Base-by-base conservation (phyloP, 139 green algal species). In the Bryopsis sp. region DNA sequence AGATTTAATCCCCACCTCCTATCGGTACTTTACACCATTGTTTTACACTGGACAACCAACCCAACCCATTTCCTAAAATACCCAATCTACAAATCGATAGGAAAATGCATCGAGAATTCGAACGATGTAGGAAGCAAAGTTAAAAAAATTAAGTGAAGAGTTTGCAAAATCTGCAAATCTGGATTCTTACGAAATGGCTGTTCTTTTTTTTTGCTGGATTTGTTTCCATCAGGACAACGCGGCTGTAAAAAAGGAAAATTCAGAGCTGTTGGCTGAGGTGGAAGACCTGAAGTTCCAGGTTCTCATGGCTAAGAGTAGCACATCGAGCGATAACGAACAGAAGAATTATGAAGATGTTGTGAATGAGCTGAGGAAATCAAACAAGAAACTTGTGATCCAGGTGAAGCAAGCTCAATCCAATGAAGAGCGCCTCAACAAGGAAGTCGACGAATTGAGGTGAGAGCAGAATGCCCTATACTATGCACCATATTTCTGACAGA, bases 221-320 rank as follows among this genome's bases (percentile, higher is more conserved):
- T n/a, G n/a, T n/a, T n/a, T n/a, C n/a, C n/a, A n/a, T n/a, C 43
- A 54, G 43, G 43, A 54, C 19, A 54, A 54, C 19, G 43, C 19
- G 11, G 43, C 15, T 11, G 43, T 19, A 26, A 19, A 26, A 26
- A 54, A 54, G 19, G 43, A 54, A 19, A 54, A 54, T 19, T 54
- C 43, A 19, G 43, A 54, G 43, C 43, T 54, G 43, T 26, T 11
- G 43, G 43, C 43, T 19, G 15, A 54, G 43, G 15, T 54, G 11
- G 43, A 54, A 54, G 43, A 54, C 11, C 11, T 54, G 43, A 54
- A 54, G 43, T 54, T 54, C 43, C 43, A 54, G 43, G 43, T 54
- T 19, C 11, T 54, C 15, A 54, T 54, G 43, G 43, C 43, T 11
- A 54, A 54, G 43, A 54, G 43, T 54, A 19, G 19, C 15, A 54